phyloP scores from a whole-genome alignment of 2,329 filamentous ascomycete species.

The Trichoderma brevicompactum region DNA sequence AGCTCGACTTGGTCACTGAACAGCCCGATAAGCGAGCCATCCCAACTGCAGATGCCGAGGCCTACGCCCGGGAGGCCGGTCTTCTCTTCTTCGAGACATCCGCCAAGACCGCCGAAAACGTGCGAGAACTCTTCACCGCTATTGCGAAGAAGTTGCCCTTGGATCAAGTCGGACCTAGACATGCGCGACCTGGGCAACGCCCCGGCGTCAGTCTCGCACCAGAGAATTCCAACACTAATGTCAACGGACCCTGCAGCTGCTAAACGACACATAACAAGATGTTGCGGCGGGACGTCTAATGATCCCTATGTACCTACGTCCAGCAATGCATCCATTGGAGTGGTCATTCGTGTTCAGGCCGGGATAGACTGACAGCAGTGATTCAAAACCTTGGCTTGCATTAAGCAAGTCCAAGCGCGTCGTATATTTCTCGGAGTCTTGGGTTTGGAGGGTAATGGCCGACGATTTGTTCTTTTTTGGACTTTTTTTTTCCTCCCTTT shows the following conservation, averaged over 20 bases:
- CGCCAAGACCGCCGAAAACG: conserved; percentile 96
- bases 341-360: conserved; percentile 34
- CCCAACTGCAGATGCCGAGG: conserved; percentile 84
- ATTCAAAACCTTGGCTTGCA: conserved; percentile 34
- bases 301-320: conserved; percentile 30
- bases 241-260: conserved; percentile 60
- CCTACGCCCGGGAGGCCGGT: conserved; percentile 90
- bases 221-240: conserved; percentile 62
- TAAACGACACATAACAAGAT: conserved; percentile 41
- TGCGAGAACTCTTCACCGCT: conserved; percentile 91
- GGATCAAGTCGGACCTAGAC: conserved; percentile 92
- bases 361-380: conserved; percentile 38
- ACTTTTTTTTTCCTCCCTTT: conserved; percentile 30
- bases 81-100: conserved; percentile 98
- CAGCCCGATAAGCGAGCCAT: conserved; percentile 96
- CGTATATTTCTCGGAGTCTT: conserved; percentile 49
- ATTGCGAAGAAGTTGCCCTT: conserved; percentile 98
- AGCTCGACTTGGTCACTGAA: conserved; percentile 92
- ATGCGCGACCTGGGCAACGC: conserved; percentile 69
- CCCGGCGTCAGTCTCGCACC: conserved; percentile 61
- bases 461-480: conserved; percentile 44
- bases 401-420: conserved; percentile 38
- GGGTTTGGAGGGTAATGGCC: conserved; percentile 46
- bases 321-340: conserved; percentile 34
- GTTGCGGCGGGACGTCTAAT: conserved; percentile 28